phyloP scores from a whole-genome alignment of 2,329 filamentous ascomycete species.

The Colletotrichum sp. region DNA sequence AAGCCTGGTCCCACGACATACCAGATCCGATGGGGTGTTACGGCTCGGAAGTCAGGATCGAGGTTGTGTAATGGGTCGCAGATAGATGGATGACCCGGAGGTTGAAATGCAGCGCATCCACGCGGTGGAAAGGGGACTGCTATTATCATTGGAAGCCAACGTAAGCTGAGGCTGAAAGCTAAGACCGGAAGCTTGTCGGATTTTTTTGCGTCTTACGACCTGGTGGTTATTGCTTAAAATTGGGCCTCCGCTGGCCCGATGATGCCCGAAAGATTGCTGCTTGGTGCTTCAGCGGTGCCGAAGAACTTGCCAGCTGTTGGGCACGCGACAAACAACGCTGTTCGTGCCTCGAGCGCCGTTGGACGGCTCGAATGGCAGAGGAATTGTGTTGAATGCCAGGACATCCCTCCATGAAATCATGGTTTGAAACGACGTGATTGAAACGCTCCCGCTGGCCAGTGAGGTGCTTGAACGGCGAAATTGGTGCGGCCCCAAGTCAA shows the following conservation, averaged over 20 bases:
- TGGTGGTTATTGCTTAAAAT: background rate
- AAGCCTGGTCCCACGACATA: background rate
- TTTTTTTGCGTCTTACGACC: background rate
- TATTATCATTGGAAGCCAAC: background rate
- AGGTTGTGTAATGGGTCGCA: background rate
- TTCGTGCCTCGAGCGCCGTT: background rate
- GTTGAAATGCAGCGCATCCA: background rate
- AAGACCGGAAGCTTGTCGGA: background rate
- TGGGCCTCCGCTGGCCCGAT: background rate
- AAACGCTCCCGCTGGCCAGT: conserved; percentile 15
- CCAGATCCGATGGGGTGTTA: background rate
- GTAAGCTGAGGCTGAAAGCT: background rate
- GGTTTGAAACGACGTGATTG: conserved; percentile 19
- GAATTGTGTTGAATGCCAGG: background rate
- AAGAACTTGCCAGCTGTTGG: background rate
- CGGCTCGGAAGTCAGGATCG: conserved; percentile 1
- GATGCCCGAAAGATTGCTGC: background rate
- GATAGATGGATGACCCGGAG: background rate
- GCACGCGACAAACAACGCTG: background rate
- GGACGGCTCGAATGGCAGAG: background rate
- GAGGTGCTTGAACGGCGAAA: conserved; percentile 12
- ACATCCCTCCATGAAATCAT: background rate
- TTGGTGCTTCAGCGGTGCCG: background rate
- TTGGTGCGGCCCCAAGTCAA: background rate
- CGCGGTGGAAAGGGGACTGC: background rate